A percentile compares a stretch with the other conserved stretches of the same genome.
Evolutionary conservation across 2,329 filamentous ascomycete genomes (phyloP).

Genomic region (Penicillium sp.): DNA sequence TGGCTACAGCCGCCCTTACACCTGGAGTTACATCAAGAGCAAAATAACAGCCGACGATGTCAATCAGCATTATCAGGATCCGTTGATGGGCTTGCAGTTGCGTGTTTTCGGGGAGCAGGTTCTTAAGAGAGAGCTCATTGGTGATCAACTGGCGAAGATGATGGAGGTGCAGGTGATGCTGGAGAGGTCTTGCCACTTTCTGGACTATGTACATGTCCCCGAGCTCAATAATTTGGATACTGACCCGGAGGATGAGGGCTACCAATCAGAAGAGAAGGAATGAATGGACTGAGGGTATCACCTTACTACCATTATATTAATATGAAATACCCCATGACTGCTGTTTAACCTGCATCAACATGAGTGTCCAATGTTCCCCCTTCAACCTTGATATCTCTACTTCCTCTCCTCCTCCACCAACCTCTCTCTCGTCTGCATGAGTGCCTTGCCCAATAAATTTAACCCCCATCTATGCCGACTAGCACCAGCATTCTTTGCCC

Average conservation of each 20-base stretch:
- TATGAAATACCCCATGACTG: too few relatives aligned
- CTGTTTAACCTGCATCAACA: too few relatives aligned
- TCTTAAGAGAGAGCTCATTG: background rate
- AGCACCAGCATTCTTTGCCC: background rate
- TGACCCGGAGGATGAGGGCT: background rate
- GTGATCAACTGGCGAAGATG: background rate
- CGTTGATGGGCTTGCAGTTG: slow-evolving; percentile 5
- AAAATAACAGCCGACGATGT: background rate
- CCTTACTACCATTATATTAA: too few relatives aligned
- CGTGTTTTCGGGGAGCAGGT: slow-evolving; percentile 13
- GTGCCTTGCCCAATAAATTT: slow-evolving; percentile 11
- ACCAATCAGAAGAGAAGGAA: background rate
- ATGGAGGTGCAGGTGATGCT: background rate
- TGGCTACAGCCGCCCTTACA: background rate
- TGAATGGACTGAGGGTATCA: background rate
- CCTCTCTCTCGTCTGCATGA: slow-evolving; percentile 7
- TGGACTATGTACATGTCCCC: background rate
- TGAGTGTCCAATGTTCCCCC: too few relatives aligned
- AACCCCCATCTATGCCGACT: background rate
- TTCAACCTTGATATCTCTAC: too few relatives aligned
- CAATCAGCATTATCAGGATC: slow-evolving; percentile 1
- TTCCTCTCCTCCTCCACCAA: background rate
- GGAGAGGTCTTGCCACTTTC: background rate
- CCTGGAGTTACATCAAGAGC: background rate
- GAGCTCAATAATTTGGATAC: too few relatives aligned